These are phyloP conservation scores for Teunomyces barrocoloradensis DNA, from an alignment of 805 yeast genomes.

Conservation along the genomic window DNA sequence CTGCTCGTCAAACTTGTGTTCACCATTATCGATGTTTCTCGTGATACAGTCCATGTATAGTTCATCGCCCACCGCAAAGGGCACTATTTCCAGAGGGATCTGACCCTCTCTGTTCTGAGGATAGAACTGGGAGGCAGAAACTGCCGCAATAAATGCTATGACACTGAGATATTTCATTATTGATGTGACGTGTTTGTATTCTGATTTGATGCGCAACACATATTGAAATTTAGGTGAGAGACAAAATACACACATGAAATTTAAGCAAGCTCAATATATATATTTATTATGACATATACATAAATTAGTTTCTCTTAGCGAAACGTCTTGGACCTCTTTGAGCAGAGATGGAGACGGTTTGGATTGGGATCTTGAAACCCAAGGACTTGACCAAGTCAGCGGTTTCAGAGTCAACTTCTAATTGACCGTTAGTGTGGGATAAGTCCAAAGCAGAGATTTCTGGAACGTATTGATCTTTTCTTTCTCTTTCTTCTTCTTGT, in stretches of 20 bases:
- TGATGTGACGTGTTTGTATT: background rate
- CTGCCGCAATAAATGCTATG: slow-evolving; percentile 3
- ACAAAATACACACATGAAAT: background rate
- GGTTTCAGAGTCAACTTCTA: slow-evolving; percentile 96
- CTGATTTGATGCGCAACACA: background rate
- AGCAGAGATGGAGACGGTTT: slow-evolving; percentile 82
- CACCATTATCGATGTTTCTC: slow-evolving; percentile 72
- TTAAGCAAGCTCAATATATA: slow-evolving; percentile 1
- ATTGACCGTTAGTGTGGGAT: slow-evolving; percentile 91
- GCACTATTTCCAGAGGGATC: slow-evolving; percentile 34
- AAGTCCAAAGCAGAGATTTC: slow-evolving; percentile 99
- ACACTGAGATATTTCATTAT: background rate
- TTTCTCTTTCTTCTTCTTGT: slow-evolving; percentile 99
- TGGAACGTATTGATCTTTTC: slow-evolving; percentile 99
- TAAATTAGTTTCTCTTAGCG: slow-evolving; percentile 78
- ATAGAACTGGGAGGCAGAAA: slow-evolving; percentile 26
- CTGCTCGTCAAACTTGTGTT: slow-evolving; percentile 66
- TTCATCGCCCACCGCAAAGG: slow-evolving; percentile 38
- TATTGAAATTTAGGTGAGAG: too few relatives aligned
- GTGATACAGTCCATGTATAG: slow-evolving; percentile 58
- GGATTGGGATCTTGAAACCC: slow-evolving; percentile 84
- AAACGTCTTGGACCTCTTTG: slow-evolving; percentile 89
- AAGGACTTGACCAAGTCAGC: slow-evolving; percentile 90
- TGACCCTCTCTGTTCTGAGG: slow-evolving; percentile 39
- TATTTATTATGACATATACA: slow-evolving; percentile 3